phyloP scores from a whole-genome alignment of 176 grass and related monocot species.

The Rhynchospora breviuscula region DNA sequence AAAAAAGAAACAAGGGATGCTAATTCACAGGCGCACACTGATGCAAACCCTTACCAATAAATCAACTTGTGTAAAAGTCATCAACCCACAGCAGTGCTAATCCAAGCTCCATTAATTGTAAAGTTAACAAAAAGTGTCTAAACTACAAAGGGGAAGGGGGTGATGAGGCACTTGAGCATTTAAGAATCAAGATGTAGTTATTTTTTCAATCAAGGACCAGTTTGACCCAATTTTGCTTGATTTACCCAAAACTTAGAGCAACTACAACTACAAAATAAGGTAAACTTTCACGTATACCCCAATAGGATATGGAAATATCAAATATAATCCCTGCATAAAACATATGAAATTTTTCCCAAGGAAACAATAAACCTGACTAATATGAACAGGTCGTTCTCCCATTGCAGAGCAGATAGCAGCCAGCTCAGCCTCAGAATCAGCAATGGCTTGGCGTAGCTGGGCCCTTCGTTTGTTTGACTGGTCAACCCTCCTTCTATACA shows the following conservation, averaged over 20 bases:
- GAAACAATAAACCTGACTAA: slow-evolving; percentile 40
- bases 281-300: neutral
- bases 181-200: neutral
- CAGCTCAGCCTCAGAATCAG: slow-evolving; percentile 56
- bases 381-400: slow-evolving; percentile 44
- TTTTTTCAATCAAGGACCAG: neutral
- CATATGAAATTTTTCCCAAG: slow-evolving; percentile 1
- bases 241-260: neutral
- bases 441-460: slow-evolving; percentile 58
- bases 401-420: slow-evolving; percentile 50
- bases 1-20: neutral
- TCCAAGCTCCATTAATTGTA: neutral
- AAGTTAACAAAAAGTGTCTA: neutral
- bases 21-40: neutral
- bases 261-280: neutral
- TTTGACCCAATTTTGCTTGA: neutral
- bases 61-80: neutral
- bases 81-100: neutral
- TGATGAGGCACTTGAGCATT: neutral
- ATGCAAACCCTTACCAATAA: neutral
- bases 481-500: slow-evolving; percentile 62
- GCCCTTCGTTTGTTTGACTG: slow-evolving; percentile 51
- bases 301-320: neutral
- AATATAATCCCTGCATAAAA: neutral
- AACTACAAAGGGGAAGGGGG: neutral